Evolutionary conservation across 2,329 filamentous ascomycete species (phyloP).

Genomic region (Erysiphe pisi): DNA sequence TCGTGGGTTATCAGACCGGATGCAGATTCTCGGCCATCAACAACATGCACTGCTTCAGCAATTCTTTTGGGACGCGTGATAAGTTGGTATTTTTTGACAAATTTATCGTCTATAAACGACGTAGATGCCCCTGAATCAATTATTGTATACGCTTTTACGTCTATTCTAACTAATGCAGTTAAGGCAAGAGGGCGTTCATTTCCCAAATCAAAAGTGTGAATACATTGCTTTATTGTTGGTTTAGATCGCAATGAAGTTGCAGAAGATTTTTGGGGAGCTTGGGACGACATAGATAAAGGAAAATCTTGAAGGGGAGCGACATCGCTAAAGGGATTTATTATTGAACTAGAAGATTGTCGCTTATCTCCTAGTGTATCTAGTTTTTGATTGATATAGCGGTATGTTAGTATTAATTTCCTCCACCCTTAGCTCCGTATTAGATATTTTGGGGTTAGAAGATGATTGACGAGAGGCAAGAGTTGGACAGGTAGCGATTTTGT

Average conservation of each 20-base stretch:
- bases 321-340: too few relatives aligned
- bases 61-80: background rate
- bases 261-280: background rate
- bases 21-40: conserved; percentile 16
- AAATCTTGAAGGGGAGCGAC: background rate
- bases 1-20: conserved; percentile 18
- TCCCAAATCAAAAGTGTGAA: background rate
- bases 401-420: background rate
- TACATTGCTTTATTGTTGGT: background rate
- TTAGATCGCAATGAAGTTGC: background rate
- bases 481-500: background rate
- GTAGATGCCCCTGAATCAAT: background rate
- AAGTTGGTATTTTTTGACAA: background rate
- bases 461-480: background rate
- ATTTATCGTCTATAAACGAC: background rate
- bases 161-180: background rate
- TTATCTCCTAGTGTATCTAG: background rate
- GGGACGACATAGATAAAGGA: background rate
- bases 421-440: background rate
- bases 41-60: conserved; percentile 12
- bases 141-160: background rate
- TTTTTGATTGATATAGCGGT: conserved; percentile 6
- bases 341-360: background rate
- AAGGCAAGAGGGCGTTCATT: conserved; percentile 11
- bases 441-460: background rate